Evolutionary conservation across 768 basidiomycete species (phyloP).

Genomic region (Mycena vulgaris): DNA sequence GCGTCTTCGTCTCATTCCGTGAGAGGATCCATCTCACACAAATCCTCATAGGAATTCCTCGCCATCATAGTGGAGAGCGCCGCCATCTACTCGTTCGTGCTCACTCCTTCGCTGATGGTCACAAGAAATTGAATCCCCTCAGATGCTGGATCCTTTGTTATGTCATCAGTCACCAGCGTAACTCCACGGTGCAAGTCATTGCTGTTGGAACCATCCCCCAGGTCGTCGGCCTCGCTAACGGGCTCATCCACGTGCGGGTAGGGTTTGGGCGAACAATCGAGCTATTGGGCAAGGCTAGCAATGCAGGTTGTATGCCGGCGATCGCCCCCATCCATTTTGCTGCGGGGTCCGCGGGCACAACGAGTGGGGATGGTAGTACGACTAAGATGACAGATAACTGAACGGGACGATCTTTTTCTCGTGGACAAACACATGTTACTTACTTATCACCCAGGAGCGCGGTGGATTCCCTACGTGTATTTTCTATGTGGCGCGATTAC

Average conservation of each 20-base stretch:
- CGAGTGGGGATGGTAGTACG: not conserved
- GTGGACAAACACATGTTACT: no score
- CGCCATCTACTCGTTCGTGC: not conserved
- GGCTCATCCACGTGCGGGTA: constrained; percentile 10
- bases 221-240: constrained; percentile 4
- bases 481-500: no score
- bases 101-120: not conserved
- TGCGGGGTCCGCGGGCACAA: not conserved
- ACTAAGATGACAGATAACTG: no score
- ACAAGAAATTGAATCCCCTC: not conserved
- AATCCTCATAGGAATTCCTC: constrained; percentile 1
- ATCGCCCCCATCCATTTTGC: not conserved
- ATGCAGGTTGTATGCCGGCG: not conserved
- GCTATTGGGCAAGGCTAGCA: not conserved
- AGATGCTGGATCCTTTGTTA: constrained; percentile 7
- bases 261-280: constrained; percentile 14
- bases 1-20: not conserved
- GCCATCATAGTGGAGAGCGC: constrained; percentile 15
- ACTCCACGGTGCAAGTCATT: constrained; percentile 4
- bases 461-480: no score
- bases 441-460: no score
- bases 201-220: not conserved
- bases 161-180: not conserved
- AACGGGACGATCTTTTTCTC: no score
- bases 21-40: not conserved